These are phyloP conservation scores for Quercus bicolor DNA, from an alignment of 306 rosid genomes.

Conservation along the genomic window DNA sequence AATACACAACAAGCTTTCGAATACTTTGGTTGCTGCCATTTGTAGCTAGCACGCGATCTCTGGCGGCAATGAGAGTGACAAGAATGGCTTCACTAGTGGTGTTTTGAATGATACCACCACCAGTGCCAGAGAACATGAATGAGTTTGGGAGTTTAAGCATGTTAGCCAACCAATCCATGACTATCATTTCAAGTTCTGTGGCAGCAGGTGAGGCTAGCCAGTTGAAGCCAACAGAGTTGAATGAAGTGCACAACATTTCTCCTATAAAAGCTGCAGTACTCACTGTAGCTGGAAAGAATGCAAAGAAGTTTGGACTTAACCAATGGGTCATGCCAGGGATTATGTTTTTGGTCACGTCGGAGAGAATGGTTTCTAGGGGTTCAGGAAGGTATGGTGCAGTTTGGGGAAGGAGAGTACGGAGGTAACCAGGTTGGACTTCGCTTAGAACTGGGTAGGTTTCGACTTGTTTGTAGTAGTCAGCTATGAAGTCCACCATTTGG, in stretches of 20 bases:
- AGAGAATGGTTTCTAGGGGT: conserved; percentile 45
- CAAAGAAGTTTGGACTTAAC: conserved; percentile 55
- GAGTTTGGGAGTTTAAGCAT: conserved; percentile 37
- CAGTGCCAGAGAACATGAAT: conserved; percentile 39
- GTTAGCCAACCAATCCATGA: conserved; percentile 66
- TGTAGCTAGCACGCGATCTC: conserved; percentile 27
- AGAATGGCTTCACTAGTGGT: conserved; percentile 59
- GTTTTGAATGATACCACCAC: conserved; percentile 53
- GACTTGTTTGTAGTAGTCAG: conserved; percentile 43
- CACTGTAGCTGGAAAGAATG: conserved; percentile 44
- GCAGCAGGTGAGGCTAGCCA: conserved; percentile 67
- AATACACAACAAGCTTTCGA: conserved; percentile 46
- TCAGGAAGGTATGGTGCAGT: conserved; percentile 45
- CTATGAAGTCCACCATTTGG: conserved; percentile 56
- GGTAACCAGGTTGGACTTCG: conserved; percentile 46
- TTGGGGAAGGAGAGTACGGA: conserved; percentile 28
- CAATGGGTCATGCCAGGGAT: conserved; percentile 69
- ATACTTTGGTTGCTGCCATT: conserved; percentile 11
- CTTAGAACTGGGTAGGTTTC: conserved; percentile 41
- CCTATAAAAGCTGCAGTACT: conserved; percentile 62
- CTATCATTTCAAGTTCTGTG: conserved; percentile 57
- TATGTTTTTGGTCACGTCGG: conserved; percentile 39
- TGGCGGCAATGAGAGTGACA: conserved; percentile 57
- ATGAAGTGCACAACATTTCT: conserved; percentile 50
- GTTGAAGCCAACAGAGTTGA: conserved; percentile 56